These are phyloP conservation scores for Dryas integrifolia DNA, from an alignment of 331 rosid genomes.

Conservation along the genomic window DNA sequence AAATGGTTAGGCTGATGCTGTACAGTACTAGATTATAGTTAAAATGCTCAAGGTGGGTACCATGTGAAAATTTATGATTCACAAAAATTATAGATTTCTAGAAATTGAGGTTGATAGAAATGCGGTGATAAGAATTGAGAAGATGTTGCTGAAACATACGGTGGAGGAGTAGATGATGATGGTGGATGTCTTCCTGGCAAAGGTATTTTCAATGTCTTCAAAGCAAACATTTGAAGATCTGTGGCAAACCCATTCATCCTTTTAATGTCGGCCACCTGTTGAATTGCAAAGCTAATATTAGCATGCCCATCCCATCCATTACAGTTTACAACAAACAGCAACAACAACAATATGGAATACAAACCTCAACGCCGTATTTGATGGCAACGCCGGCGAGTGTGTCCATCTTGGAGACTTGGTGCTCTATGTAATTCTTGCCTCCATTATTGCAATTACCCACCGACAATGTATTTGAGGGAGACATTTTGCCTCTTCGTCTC, in stretches of 20 bases:
- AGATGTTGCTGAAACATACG: constrained; percentile 34
- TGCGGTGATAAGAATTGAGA: constrained; percentile 4
- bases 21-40: background rate
- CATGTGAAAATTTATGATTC: background rate
- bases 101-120: background rate
- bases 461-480: constrained; percentile 22
- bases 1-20: background rate
- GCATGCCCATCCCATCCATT: background rate
- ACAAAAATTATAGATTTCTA: background rate
- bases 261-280: constrained; percentile 77
- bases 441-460: background rate
- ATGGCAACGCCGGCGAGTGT: constrained; percentile 91
- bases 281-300: no score
- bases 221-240: constrained; percentile 88
- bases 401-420: constrained; percentile 68
- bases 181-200: constrained; percentile 88
- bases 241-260: constrained; percentile 79
- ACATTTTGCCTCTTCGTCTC: constrained; percentile 4
- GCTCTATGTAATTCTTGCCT: constrained; percentile 53
- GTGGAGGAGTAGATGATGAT: constrained; percentile 41
- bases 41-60: background rate
- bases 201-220: constrained; percentile 69
- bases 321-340: constrained; percentile 4
- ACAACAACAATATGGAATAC: background rate
- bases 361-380: constrained; percentile 92